Evolutionary conservation across 139 green algal genomes (phyloP).

Genomic region (Coelastrella sp.): DNA sequence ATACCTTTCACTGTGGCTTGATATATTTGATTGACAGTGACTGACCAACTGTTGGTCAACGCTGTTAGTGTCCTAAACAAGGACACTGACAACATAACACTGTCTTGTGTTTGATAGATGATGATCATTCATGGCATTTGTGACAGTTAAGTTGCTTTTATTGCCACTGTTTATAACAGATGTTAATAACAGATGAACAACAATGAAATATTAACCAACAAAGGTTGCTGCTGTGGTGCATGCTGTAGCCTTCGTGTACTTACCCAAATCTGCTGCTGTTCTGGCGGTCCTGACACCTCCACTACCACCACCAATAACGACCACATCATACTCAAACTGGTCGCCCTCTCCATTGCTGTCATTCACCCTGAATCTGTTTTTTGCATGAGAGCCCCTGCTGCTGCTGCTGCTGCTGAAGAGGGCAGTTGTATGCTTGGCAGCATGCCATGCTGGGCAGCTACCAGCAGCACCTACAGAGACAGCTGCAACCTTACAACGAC

Average conservation of each 20-base stretch:
- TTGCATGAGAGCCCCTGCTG: not conserved
- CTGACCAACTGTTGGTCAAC: no score
- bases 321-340: constrained; percentile 56
- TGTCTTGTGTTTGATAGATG: no score
- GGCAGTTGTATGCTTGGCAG: not conserved
- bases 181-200: not conserved
- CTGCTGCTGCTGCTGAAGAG: not conserved
- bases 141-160: no score
- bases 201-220: not conserved
- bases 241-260: not conserved
- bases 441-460: not conserved
- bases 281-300: constrained; percentile 47
- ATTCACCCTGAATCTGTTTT: not conserved
- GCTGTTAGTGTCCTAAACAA: no score
- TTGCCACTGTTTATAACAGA: not conserved
- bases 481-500: no score
- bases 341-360: not conserved
- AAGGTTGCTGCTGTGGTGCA: not conserved
- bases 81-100: no score
- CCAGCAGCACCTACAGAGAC: not conserved
- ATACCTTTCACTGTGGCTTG: no score
- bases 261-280: constrained; percentile 44
- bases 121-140: no score
- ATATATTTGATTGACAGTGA: no score
- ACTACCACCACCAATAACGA: constrained; percentile 55